Conservation (phyloP, 768 basidiomycete species). For the Auricularia heimuer region DNA sequence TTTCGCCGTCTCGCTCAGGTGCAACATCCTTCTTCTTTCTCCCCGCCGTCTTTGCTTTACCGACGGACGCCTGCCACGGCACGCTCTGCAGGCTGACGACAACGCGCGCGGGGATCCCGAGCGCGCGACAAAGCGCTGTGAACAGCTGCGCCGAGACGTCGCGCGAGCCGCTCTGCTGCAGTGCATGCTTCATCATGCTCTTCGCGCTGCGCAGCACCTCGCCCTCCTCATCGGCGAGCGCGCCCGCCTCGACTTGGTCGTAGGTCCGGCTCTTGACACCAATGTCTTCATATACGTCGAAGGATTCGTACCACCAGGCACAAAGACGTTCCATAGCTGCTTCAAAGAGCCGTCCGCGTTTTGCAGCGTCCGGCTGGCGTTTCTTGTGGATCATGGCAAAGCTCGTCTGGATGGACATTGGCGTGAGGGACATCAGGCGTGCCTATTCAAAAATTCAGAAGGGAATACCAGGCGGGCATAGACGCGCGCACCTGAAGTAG, state of each 20-base stretch:
- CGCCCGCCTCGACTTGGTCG: slow-evolving; percentile 47
- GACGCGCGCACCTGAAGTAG: slow-evolving; percentile 61
- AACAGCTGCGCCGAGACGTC: slow-evolving; percentile 89
- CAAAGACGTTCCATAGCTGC: slow-evolving; percentile 60
- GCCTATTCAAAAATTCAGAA: slow-evolving; percentile 41
- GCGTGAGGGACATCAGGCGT: slow-evolving; percentile 77
- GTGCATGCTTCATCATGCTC: slow-evolving; percentile 87
- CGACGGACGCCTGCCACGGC: slow-evolving; percentile 70
- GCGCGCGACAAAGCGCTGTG: slow-evolving; percentile 75
- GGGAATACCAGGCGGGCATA: slow-evolving; percentile 4
- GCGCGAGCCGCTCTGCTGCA: slow-evolving; percentile 69
- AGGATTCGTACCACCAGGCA: slow-evolving; percentile 76
- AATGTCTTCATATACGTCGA: slow-evolving; percentile 46
- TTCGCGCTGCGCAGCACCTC: slow-evolving; percentile 70
- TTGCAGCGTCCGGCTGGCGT: slow-evolving; percentile 65
- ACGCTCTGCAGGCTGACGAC: slow-evolving; percentile 88
- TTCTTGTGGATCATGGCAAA: slow-evolving; percentile 78
- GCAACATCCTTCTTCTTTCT: slow-evolving; percentile 26
- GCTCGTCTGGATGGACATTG: slow-evolving; percentile 66
- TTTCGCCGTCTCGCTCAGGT: slow-evolving; percentile 12
- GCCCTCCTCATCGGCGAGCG: slow-evolving; percentile 32
- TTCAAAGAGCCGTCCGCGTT: slow-evolving; percentile 85
- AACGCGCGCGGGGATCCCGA: slow-evolving; percentile 78
- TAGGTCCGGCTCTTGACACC: slow-evolving; percentile 61
- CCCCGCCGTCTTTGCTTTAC: slow-evolving; percentile 40